phyloP scores from a whole-genome alignment of 768 basidiomycete species.

The Pholiota conissans region DNA sequence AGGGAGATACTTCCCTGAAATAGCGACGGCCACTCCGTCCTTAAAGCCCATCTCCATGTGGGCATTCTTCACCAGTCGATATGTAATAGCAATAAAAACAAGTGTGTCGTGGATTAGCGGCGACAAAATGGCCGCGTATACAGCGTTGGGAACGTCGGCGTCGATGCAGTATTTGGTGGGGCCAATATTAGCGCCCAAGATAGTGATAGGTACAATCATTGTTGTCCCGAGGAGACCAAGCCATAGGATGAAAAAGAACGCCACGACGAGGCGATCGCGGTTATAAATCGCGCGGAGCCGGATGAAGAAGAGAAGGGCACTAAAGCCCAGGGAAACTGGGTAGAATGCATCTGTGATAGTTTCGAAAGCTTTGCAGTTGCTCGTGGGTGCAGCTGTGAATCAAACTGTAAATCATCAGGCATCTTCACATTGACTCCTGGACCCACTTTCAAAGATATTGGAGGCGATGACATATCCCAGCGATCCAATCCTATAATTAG shows the following conservation, averaged over 20 bases:
- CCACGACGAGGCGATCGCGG: background rate
- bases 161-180: conserved; percentile 9
- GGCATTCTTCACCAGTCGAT: conserved; percentile 3
- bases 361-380: conserved; percentile 4
- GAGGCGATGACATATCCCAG: conserved; percentile 6
- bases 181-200: conserved; percentile 5
- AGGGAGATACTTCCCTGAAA: conserved; percentile 9
- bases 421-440: background rate
- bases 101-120: conserved; percentile 10
- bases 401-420: background rate
- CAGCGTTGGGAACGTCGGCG: background rate
- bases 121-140: conserved; percentile 1
- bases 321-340: background rate
- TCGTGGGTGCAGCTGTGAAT: background rate
- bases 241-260: conserved; percentile 6
- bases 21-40: background rate
- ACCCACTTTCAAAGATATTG: conserved; percentile 7
- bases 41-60: background rate
- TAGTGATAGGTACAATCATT: conserved; percentile 2
- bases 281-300: conserved; percentile 9
- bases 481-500: conserved; percentile 1
- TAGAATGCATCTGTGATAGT: conserved; percentile 7
- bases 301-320: conserved; percentile 9
- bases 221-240: conserved; percentile 3
- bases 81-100: conserved; percentile 9